These are phyloP conservation scores for Globisporangium nagaii DNA, from an alignment of 352 stramenopile genomes.

Conservation along the genomic window DNA sequence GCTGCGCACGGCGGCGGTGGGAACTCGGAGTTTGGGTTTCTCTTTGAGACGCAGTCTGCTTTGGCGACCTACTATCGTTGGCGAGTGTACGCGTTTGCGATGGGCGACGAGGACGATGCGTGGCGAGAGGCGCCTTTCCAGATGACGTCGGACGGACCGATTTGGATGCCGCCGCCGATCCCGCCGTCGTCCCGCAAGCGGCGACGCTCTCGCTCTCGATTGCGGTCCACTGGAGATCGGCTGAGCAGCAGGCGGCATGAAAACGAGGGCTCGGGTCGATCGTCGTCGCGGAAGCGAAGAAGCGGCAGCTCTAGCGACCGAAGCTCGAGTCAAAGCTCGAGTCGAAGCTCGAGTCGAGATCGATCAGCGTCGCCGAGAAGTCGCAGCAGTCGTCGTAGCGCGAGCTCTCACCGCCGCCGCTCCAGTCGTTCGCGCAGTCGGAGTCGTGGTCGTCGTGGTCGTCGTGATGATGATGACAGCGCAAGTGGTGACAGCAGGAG, in stretches of 20 bases:
- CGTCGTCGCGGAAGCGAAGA: conserved; percentile 10
- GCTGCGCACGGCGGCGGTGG: conserved; percentile 18
- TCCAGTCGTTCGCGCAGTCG: conserved; percentile 6
- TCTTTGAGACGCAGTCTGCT: conserved; percentile 31
- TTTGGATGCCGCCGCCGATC: conserved; percentile 60
- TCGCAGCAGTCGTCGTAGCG: conserved; percentile 17
- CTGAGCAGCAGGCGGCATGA: conserved; percentile 7
- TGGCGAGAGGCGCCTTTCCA: conserved; percentile 57
- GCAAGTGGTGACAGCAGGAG: conserved; percentile 4
- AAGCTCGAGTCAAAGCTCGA: conserved; percentile 30
- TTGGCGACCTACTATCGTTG: conserved; percentile 65
- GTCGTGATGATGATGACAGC: conserved; percentile 10
- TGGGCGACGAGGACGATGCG: conserved; percentile 44
- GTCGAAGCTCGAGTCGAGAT: conserved; percentile 26
- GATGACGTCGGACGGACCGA: conserved; percentile 44
- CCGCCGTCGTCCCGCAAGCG: conserved; percentile 11
- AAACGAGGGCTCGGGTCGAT: too few relatives aligned
- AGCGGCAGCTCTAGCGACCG: conserved; percentile 1
- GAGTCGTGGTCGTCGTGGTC: conserved; percentile 20
- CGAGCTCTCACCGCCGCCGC: neutral
- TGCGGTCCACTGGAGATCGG: conserved; percentile 8
- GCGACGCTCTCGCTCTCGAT: conserved; percentile 16
- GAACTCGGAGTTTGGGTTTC: conserved; percentile 32
- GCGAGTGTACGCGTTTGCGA: conserved; percentile 64
- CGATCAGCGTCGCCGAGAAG: conserved; percentile 6